Evolutionary conservation across 305 asterid genomes (phyloP).

Genomic region (Solanum aculeatissimum): DNA sequence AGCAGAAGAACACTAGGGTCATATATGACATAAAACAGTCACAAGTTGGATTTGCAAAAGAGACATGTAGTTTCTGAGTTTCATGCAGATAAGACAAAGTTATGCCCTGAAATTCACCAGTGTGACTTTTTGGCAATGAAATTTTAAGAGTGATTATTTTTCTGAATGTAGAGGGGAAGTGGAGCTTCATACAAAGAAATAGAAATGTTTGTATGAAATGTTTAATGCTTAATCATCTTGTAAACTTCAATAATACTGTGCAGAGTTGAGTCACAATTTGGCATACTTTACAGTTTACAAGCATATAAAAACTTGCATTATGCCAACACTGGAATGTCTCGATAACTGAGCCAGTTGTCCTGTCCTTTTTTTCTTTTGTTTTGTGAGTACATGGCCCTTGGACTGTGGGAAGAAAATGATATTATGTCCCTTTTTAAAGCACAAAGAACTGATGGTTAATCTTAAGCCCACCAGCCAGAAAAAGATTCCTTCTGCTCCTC

Average conservation of each 20-base stretch:
- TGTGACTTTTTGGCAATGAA: neutral
- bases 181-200: neutral
- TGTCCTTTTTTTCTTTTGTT: neutral
- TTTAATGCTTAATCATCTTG: neutral
- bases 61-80: slow-evolving; percentile 37
- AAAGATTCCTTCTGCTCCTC: slow-evolving; percentile 1
- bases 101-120: neutral
- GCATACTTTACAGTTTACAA: slow-evolving; percentile 7
- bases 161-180: neutral
- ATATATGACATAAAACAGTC: slow-evolving; percentile 53
- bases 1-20: slow-evolving; percentile 76
- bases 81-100: slow-evolving; percentile 6
- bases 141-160: neutral
- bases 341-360: slow-evolving; percentile 10
- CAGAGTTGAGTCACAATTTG: neutral
- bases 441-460: neutral
- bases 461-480: neutral
- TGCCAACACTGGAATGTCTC: slow-evolving; percentile 8
- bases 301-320: slow-evolving; percentile 4
- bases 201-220: too few relatives aligned
- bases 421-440: neutral
- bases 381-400: neutral
- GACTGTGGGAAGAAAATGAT: neutral
- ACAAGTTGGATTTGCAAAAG: slow-evolving; percentile 74
- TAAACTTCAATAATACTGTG: neutral